These are phyloP conservation scores for Westerdykella sp. DNA, from an alignment of 2,329 filamentous ascomycete genomes.

Conservation along the genomic window DNA sequence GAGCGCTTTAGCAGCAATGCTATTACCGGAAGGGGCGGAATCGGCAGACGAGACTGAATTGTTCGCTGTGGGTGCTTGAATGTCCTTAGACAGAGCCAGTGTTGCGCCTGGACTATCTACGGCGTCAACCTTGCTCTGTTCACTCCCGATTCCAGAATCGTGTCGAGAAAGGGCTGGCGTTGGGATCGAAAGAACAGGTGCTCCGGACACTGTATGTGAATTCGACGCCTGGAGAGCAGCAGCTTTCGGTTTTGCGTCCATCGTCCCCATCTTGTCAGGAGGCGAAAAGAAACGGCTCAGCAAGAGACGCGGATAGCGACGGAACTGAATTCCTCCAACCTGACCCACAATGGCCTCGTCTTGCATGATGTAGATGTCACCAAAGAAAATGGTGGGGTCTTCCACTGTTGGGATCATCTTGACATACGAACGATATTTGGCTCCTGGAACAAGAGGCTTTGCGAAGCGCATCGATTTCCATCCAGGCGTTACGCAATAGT, in stretches of 20 bases:
- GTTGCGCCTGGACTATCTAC: too few species aligned
- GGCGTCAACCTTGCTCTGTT: neutral
- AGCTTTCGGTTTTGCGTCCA: neutral
- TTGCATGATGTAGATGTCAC: conserved; percentile 39
- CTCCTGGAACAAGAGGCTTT: conserved; percentile 7
- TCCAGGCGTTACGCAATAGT: conserved; percentile 18
- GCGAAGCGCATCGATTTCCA: conserved; percentile 20
- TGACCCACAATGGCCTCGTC: conserved; percentile 29
- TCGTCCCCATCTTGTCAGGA: neutral
- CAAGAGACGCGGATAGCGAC: conserved; percentile 14
- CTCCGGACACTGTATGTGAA: neutral
- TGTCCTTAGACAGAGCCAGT: too few species aligned
- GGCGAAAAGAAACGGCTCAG: conserved; percentile 18
- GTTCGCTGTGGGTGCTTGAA: neutral
- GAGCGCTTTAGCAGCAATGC: conserved; percentile 8
- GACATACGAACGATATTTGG: conserved; percentile 16
- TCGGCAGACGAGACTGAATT: neutral
- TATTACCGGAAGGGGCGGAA: neutral
- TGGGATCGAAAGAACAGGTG: neutral
- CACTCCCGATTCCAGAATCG: too few species aligned
- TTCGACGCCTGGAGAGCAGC: conserved; percentile 1
- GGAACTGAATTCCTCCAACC: conserved; percentile 25
- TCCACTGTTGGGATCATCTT: conserved; percentile 19
- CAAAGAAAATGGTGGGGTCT: conserved; percentile 28
- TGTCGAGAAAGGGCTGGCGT: neutral